These are phyloP conservation scores for Sarocladium brachiariae DNA, from an alignment of 2,329 filamentous ascomycete species.

Conservation along the genomic window DNA sequence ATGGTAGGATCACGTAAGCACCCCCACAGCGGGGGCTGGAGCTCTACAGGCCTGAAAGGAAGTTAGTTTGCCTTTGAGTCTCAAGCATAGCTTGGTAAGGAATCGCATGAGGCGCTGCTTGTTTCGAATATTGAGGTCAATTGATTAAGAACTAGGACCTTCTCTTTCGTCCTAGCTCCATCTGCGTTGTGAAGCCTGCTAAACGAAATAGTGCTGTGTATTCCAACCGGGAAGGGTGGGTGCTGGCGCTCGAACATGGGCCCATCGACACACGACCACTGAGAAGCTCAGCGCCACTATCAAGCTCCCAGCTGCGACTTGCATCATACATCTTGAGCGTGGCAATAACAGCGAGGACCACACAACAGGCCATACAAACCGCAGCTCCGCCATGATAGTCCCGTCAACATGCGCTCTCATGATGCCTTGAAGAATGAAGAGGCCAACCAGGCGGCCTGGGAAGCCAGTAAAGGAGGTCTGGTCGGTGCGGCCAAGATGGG, in stretches of 20 bases:
- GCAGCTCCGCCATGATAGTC: neutral
- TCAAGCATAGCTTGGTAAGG: no score
- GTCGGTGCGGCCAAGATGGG: constrained; percentile 69
- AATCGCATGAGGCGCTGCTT: no score
- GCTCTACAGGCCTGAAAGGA: no score
- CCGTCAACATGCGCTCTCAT: constrained; percentile 38
- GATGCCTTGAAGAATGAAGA: constrained; percentile 58
- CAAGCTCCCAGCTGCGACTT: neutral
- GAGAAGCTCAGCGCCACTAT: constrained; percentile 1
- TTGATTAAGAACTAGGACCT: no score
- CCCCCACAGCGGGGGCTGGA: no score
- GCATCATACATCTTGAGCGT: neutral
- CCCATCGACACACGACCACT: neutral
- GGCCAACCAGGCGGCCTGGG: constrained; percentile 63
- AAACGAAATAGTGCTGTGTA: constrained; percentile 1
- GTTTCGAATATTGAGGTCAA: no score
- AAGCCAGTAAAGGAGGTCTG: constrained; percentile 60
- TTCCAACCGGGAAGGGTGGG: no score
- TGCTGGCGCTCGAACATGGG: no score
- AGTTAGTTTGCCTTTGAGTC: no score
- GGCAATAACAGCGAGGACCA: neutral
- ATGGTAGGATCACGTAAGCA: constrained; percentile 5
- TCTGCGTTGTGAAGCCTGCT: no score
- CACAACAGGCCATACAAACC: neutral
- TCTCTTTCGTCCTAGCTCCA: no score